Base-by-base conservation (phyloP, 2,329 filamentous ascomycete species). In the Scedosporium aurantiacum region DNA sequence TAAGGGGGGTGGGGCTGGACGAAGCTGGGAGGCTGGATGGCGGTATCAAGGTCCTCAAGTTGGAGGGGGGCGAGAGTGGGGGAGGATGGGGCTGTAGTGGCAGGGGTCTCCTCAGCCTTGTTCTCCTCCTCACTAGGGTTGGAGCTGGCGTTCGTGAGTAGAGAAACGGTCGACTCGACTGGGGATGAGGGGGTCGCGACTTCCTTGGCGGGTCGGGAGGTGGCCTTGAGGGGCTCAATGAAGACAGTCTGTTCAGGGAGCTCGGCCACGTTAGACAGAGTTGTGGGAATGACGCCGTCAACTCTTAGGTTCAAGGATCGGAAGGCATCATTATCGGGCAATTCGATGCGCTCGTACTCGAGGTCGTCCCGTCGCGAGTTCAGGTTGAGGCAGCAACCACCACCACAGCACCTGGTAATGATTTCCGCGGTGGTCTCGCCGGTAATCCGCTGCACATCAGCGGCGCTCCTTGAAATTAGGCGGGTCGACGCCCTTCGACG, bases 1-100 rank as follows among this genome's bases (percentile, higher is more conserved):
- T 96, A 94, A 0, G 94, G 94, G 62, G 91, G 91, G 72, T 99
- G 94, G 27, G 94, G 94, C 71, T 96, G 91, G 60, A 99, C 92
- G 69, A 92, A 99, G 63, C 80, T 81, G 5, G 94, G 94, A 18
- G 94, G 93, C 70, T 93, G 88, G 63, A 85, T 79, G 8, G 75
- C 71, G 2, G 84, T 86, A 67, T 87, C 79, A 62, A 84, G 71
- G 45, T 76, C 69, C 57, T 70, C 67, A 10, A 63, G 60, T 32
- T 50, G 27, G 25, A 27, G 23, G 27, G 47, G 28, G 52, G 78
- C 75, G 12, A 78, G 68, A 40, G 66, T 66, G 7, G 73, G 69
- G 37, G 69, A 69, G 60, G 68, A 65, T 21, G 68, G 61, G 40
- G 66, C 61, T 7, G 65, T 50, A 40, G 66, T 62, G 54, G 64